Evolutionary conservation across 306 rosid genomes (phyloP), one percentile per base, ranked within the genome.

Genomic region (Trichosanthes truncata): DNA sequence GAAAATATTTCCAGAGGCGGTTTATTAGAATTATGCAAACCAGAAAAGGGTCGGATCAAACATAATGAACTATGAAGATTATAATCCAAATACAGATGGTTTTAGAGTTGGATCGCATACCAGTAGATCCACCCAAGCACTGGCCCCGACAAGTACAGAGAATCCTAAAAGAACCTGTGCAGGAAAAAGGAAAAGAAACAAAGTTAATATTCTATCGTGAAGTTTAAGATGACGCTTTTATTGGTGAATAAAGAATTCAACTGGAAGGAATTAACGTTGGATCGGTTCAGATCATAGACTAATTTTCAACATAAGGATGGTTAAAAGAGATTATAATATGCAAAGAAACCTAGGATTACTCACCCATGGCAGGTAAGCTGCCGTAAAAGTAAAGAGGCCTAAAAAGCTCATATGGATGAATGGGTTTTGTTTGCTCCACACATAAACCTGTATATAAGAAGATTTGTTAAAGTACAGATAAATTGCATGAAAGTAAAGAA

Each of bases 341-440:
- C 17, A 33, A 74, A 49, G 61, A 78, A 77, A 43, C 35, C 62
- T 49, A 38, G 73, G 80, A 13, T 60, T 73, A 89, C 97, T 65
- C 81, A 95, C 99, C 99, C 97, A 95, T 67, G 99, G 97, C 82
- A 95, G 96, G 88, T 95, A 93, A 57, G 97, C 97, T 18, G 99
- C 97, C 7, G 99, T 95, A 83, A 92, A 95, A 55, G 95, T 91
- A 65, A 95, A 92, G 59, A 95, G 97, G 67, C 97, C 99, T 78
- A 95, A 83, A 89, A 95, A 95, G 79, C 97, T 95, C 99, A 92
- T 93, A 41, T 93, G 97, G 72, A 95, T 95, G 80, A 89, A 95
- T 52, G 99, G 99, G 80, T 95, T 93, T 84, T 95, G 99, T 85
- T 91, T 95, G 91, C 99, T 95, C 99, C 97, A 92, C 49, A 95